A percentile compares a stretch with the other conserved stretches of the same genome.
Evolutionary conservation across 1,139 yeast species (phyloP).

Genomic region (Geotrichum klebahnii): DNA sequence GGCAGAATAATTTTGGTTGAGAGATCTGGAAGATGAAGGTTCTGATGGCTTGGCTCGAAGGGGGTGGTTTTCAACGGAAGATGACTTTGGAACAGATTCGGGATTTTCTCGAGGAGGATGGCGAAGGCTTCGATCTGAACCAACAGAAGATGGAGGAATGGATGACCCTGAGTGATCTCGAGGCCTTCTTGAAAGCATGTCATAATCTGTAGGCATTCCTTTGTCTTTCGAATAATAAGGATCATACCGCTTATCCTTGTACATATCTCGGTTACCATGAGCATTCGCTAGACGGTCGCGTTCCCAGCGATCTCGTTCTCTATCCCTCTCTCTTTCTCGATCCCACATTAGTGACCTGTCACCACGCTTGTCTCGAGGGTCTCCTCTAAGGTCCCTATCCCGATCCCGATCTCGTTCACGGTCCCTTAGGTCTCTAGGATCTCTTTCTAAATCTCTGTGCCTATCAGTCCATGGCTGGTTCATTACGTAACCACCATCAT

Average conservation of each 20-base stretch:
- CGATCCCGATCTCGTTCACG: constrained; percentile 24
- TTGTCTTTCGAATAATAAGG: background rate
- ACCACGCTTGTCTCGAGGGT: constrained; percentile 11
- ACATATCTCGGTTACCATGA: background rate
- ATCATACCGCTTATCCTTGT: constrained; percentile 7
- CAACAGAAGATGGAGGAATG: background rate
- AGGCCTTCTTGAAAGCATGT: background rate
- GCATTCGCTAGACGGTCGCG: constrained; percentile 23
- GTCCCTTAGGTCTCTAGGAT: constrained; percentile 10
- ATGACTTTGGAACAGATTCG: too few relatives aligned
- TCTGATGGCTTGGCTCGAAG: too few relatives aligned
- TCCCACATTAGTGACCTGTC: background rate
- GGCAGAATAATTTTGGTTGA: background rate
- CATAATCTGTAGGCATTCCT: background rate
- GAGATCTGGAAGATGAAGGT: background rate
- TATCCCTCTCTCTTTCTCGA: constrained; percentile 16
- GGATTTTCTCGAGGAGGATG: too few relatives aligned
- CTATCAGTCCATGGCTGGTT: background rate
- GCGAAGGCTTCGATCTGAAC: too few relatives aligned
- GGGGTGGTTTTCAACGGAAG: too few relatives aligned
- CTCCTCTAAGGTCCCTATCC: constrained; percentile 25
- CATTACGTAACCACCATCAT: background rate
- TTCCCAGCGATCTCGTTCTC: constrained; percentile 23
- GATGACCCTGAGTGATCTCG: constrained; percentile 1
- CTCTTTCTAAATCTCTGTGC: constrained; percentile 21